A percentile compares a stretch with the other conserved stretches of the same genome.
Conservation (phyloP, 805 yeast species). For the Saturnispora sekii region DNA sequence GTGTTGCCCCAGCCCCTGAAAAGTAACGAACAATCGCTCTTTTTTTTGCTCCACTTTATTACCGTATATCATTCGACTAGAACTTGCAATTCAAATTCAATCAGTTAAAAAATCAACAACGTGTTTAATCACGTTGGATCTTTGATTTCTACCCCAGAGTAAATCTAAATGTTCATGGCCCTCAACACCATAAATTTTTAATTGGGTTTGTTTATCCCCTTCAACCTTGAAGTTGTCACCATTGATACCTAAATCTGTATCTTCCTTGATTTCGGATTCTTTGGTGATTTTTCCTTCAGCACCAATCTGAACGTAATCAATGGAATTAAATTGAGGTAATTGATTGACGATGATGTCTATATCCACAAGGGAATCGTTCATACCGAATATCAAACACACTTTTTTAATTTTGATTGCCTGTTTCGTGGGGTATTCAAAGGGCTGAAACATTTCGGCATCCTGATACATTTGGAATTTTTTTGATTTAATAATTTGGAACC, state of each 20-base stretch:
- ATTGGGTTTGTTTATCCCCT: conserved; percentile 5
- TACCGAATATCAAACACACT: conserved; percentile 72
- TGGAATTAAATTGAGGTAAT: conserved; percentile 27
- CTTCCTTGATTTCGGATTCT: neutral
- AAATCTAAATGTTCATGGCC: conserved; percentile 85
- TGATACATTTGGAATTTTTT: conserved; percentile 84
- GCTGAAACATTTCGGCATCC: conserved; percentile 54
- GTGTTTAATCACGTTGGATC: conserved; percentile 34
- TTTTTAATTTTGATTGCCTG: conserved; percentile 53
- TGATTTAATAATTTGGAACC: conserved; percentile 83
- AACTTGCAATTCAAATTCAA: too few relatives aligned
- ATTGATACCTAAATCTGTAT: neutral
- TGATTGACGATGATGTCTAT: conserved; percentile 56
- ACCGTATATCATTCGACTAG: neutral
- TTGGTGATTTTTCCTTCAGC: conserved; percentile 7
- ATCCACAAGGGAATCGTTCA: conserved; percentile 75
- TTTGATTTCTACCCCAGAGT: conserved; percentile 80
- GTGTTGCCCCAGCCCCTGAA: conserved; percentile 25
- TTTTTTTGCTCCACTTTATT: neutral
- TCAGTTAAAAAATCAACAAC: conserved; percentile 25
- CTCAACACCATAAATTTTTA: conserved; percentile 40
- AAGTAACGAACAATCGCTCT: neutral
- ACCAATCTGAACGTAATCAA: conserved; percentile 8
- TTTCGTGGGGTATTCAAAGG: conserved; percentile 28
- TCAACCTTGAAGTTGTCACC: conserved; percentile 1